Evolutionary conservation across 208 protist genomes (phyloP), one percentile per base, ranked within the genome.

Genomic region (Trichomonas tenax): DNA sequence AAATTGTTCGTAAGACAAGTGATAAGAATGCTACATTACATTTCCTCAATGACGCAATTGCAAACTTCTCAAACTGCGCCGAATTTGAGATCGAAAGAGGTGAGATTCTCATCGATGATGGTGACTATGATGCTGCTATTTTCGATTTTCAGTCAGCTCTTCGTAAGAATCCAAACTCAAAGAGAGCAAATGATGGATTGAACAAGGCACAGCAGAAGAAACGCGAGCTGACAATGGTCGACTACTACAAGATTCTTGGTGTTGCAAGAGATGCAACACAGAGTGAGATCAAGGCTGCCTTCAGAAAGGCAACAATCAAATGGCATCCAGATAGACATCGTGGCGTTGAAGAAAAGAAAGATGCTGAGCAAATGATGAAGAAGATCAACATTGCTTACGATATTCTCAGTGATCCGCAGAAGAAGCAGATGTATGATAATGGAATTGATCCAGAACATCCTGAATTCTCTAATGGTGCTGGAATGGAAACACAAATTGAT

Each of bases 271-370:
- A 38, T 48, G 96, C 96, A n/a, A 63, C 63, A 63, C 14, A n/a
- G 23, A 17, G 6, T 10, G 96, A 86, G 82, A 97, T 98, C 44
- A 98, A 97, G 82, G 97, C 97, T 82, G 96, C 97, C 17, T 98
- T 98, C 72, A 46, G 97, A 34, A 97, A 97, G 81, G 8, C 97
- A 4, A 97, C 97, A 36, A 88, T 97, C 11, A 96, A 97, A 96
- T 95, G 96, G 48, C 97, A 98, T 96, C 97, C 97, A n/a, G 97
- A 98, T 88, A 98, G 97, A 88, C 11, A 96, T 48, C 46, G 40
- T 38, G 96, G 58, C n/a, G 49, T 63, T 31, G 63, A 88, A 48
- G 63, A 36, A 8, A 93, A 93, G 44, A 48, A 93, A 51, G 63
- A 90, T 44, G 96, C 96, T 3, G 40, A 82, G 40, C 58, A 36